A percentile compares a stretch with the other conserved stretches of the same genome.
Evolutionary conservation across 2,329 filamentous ascomycete genomes (phyloP).

Genomic region (Fusarium dlaminii): DNA sequence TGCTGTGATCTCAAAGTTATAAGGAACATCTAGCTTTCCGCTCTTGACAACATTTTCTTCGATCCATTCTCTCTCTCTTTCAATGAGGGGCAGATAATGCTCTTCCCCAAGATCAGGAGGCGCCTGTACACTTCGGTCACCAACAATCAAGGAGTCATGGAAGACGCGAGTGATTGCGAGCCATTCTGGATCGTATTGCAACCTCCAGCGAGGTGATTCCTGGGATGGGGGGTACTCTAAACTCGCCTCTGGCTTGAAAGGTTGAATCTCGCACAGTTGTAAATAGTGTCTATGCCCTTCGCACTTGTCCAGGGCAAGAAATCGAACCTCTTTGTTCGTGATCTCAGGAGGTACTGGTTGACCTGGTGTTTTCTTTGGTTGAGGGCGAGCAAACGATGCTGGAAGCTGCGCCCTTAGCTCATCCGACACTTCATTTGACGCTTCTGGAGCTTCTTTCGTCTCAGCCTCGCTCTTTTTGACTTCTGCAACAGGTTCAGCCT

Average conservation of each 20-base stretch:
- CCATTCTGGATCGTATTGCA: conserved; percentile 94
- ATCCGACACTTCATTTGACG: conserved; percentile 60
- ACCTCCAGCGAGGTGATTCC: conserved; percentile 57
- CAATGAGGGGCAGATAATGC: conserved; percentile 73
- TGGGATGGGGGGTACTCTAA: conserved; percentile 29
- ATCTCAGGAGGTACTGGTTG: conserved; percentile 77
- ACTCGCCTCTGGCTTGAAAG: conserved; percentile 51
- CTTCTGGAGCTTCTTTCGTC: conserved; percentile 17
- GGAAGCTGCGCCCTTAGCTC: conserved; percentile 79
- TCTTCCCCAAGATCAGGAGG: conserved; percentile 73
- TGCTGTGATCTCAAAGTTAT: conserved; percentile 82
- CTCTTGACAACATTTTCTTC: conserved; percentile 74
- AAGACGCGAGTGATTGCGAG: conserved; percentile 91
- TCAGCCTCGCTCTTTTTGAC: not conserved
- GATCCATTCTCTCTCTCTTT: conserved; percentile 80
- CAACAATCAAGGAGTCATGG: conserved; percentile 70
- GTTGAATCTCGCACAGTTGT: conserved; percentile 74
- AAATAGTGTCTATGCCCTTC: conserved; percentile 82
- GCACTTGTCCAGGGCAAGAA: conserved; percentile 93
- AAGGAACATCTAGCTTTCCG: conserved; percentile 73
- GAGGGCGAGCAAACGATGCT: conserved; percentile 71
- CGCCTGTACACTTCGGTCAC: conserved; percentile 63
- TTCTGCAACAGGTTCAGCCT: not conserved
- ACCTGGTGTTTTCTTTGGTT: conserved; percentile 56
- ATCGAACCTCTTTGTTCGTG: conserved; percentile 80